A percentile compares a stretch with the other conserved stretches of the same genome.
Evolutionary conservation across 202 grass and related monocot species (phyloP).

Genomic region (Digitaria exilis): DNA sequence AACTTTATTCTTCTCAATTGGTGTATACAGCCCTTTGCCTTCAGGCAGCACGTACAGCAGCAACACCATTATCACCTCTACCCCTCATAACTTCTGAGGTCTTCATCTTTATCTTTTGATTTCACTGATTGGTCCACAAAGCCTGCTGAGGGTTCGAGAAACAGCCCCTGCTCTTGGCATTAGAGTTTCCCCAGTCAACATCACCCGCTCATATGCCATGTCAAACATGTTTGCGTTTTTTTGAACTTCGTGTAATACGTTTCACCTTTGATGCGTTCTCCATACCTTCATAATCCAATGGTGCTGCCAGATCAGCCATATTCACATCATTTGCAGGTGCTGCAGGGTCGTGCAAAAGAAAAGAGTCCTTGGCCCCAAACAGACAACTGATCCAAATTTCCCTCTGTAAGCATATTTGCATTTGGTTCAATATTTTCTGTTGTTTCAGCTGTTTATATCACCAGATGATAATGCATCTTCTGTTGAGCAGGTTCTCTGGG

Average conservation of each 20-base stretch:
- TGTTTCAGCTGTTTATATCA: constrained; percentile 39
- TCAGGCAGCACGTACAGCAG: constrained; percentile 81
- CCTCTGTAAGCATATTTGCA: constrained; percentile 29
- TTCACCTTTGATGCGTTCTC: constrained; percentile 41
- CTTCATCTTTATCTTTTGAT: constrained; percentile 60
- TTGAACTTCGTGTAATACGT: constrained; percentile 47
- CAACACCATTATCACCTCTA: constrained; percentile 46
- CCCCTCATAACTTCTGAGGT: constrained; percentile 46
- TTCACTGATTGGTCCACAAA: constrained; percentile 57
- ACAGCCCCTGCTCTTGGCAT: constrained; percentile 80
- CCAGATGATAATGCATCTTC: constrained; percentile 29
- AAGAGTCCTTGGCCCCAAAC: constrained; percentile 28
- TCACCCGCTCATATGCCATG: constrained; percentile 97
- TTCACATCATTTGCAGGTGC: constrained; percentile 37
- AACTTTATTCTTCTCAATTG: constrained; percentile 98
- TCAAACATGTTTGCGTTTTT: constrained; percentile 72
- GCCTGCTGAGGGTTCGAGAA: constrained; percentile 55
- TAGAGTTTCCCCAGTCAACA: constrained; percentile 86
- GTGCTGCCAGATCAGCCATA: constrained; percentile 27
- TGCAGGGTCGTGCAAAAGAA: constrained; percentile 5
- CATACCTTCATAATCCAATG: constrained; percentile 35
- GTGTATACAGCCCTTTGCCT: constrained; percentile 63
- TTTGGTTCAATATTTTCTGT: constrained; percentile 34
- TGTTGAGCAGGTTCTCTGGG: constrained; percentile 40
- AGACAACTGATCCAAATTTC: constrained; percentile 35